Percentiles rank a stretch among this genome's conserved stretches.
These are phyloP conservation scores for Gossypium turneri DNA, from an alignment of 345 rosid genomes.

Conservation along the genomic window DNA sequence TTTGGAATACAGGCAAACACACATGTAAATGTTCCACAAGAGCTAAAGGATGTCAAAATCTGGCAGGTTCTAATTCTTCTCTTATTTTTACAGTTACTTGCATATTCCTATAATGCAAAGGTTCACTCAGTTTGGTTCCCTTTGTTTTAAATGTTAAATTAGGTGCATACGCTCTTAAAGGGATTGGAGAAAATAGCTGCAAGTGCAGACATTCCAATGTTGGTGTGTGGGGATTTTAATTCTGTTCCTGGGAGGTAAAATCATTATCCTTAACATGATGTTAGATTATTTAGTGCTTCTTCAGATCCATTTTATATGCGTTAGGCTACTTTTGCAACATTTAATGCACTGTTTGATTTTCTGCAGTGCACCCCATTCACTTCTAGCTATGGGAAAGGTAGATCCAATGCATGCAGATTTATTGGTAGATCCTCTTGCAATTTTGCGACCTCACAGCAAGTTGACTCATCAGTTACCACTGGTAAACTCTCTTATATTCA, in stretches of 20 bases:
- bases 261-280: slow-evolving; percentile 17
- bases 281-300: slow-evolving; percentile 11
- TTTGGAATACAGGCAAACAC: slow-evolving; percentile 76
- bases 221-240: slow-evolving; percentile 98
- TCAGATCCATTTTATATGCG: neutral
- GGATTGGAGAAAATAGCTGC: slow-evolving; percentile 97
- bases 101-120: slow-evolving; percentile 1
- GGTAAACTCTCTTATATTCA: slow-evolving; percentile 41
- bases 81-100: slow-evolving; percentile 1
- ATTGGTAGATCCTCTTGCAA: slow-evolving; percentile 74
- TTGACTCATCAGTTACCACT: slow-evolving; percentile 86
- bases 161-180: slow-evolving; percentile 94
- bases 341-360: slow-evolving; percentile 19
- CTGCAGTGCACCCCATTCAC: slow-evolving; percentile 89
- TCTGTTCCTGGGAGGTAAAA: slow-evolving; percentile 86
- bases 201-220: slow-evolving; percentile 96
- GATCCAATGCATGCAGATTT: slow-evolving; percentile 79
- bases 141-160: slow-evolving; percentile 21
- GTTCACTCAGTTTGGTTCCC: neutral
- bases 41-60: slow-evolving; percentile 90
- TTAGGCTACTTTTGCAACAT: neutral
- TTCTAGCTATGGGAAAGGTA: slow-evolving; percentile 93
- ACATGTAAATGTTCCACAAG: slow-evolving; percentile 78
- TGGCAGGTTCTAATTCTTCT: slow-evolving; percentile 73
- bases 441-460: slow-evolving; percentile 81